Evolutionary conservation across 2,329 filamentous ascomycete genomes (phyloP).

Genomic region (Nemania sp.): DNA sequence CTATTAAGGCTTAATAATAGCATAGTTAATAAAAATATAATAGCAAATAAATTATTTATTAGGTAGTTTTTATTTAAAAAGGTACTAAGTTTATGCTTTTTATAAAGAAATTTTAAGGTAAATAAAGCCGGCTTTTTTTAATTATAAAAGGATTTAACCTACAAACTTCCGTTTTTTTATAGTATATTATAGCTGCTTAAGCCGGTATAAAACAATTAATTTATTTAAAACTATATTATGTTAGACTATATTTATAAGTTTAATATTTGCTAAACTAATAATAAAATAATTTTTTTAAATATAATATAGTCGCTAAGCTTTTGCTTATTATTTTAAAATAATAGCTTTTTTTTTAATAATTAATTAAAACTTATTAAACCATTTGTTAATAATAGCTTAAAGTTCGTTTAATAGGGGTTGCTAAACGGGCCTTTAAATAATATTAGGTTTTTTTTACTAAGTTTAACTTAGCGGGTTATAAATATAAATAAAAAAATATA

Average conservation of each 20-base stretch:
- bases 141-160: neutral
- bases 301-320: neutral
- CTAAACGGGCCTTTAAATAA: no score
- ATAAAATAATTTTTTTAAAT: constrained; percentile 11
- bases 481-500: neutral
- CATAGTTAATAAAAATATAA: constrained; percentile 1
- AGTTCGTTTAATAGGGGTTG: no score
- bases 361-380: no score
- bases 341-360: neutral
- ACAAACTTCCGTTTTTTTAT: neutral
- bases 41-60: neutral
- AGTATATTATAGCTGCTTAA: constrained; percentile 6
- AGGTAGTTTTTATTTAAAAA: neutral
- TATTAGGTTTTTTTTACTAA: no score
- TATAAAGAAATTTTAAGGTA: neutral
- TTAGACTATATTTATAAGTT: neutral
- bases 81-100: no score
- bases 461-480: no score
- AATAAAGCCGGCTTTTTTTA: neutral
- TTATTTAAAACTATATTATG: constrained; percentile 4
- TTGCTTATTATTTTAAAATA: neutral
- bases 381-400: no score
- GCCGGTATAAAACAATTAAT: neutral
- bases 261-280: constrained; percentile 3
- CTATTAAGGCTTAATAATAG: constrained; percentile 12